Evolutionary conservation across 345 rosid genomes (phyloP), one percentile per base, ranked within the genome.

Genomic region (Boechera retrofracta): DNA sequence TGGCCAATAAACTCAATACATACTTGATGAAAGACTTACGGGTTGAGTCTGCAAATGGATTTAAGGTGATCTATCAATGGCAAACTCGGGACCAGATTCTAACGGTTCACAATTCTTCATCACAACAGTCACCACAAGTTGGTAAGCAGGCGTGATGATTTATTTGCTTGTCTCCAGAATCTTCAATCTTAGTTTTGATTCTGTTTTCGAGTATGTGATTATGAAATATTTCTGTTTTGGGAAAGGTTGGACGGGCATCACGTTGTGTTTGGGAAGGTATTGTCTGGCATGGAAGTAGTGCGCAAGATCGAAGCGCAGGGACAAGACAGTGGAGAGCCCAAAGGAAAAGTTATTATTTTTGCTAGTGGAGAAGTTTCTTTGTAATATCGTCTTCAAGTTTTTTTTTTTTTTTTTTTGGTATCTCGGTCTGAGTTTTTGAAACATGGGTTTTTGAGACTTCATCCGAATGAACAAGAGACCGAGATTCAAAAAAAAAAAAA

Each of bases 51-150:
- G 39, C 32, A 7, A 56, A 72, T 78, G 64, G 10, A 35, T 74
- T 52, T 33, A 83, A 88, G 98, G 99, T 53, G 11, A 79, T 24
- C 73, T 95, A 47, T 95, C 97, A 10, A 93, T 92, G 99, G 97
- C 94, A 42, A 91, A 95, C 81, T 86, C 91, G 12, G 98, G 98
- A 63, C 79, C 86, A 28, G 94, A 92, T 81, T 87, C 94, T 11
- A 91, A 91, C 78, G 97, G 94, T 53, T 95, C 96, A 35, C 98
- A 95, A 56, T 95, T 95, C 85, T 95, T 92, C 84, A 87, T 95
- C 64, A 91, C 99, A 39, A 86, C 94, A 4, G 90, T 95, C 73
- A 77, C 85, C 74, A 93, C 94, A 4, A 79, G 82, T 86, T 93
- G 99, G 99, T 95, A 82, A 74, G 49, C 29, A 51, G 2, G n/a